Percentiles rank a stretch among this genome's conserved stretches.
phyloP scores from a whole-genome alignment of 306 rosid species.

The Begonia loranthoides region DNA sequence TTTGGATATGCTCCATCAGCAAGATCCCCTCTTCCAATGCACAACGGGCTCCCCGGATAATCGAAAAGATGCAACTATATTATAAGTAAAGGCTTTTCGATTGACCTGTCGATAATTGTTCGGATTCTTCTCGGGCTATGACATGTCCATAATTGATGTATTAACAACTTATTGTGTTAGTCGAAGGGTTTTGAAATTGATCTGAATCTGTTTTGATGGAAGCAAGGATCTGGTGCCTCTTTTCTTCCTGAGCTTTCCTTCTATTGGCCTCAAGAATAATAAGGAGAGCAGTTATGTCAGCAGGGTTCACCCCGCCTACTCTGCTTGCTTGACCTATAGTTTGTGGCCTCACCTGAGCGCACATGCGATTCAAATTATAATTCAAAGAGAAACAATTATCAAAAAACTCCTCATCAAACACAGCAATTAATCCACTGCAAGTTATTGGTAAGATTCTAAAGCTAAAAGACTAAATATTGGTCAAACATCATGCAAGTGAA shows the following conservation, averaged over 20 bases:
- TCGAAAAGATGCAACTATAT: too few species aligned
- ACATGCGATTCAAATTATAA: neutral
- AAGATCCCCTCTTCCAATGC: too few species aligned
- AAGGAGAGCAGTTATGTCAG: conserved; percentile 84
- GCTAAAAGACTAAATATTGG: too few species aligned
- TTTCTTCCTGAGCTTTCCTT: conserved; percentile 56
- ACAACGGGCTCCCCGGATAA: too few species aligned
- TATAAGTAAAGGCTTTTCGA: too few species aligned
- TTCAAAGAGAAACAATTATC: neutral
- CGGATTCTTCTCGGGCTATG: too few species aligned
- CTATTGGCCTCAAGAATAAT: conserved; percentile 65
- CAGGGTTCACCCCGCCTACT: conserved; percentile 98
- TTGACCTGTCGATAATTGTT: too few species aligned
- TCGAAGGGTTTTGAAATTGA: conserved; percentile 29
- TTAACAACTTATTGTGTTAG: conserved; percentile 44
- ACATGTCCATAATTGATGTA: conserved; percentile 1
- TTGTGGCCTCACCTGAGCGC: conserved; percentile 49
- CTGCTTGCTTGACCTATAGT: conserved; percentile 93
- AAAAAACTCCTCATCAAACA: neutral
- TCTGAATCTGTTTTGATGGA: conserved; percentile 25
- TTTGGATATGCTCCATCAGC: too few species aligned
- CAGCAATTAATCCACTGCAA: neutral
- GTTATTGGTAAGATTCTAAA: too few species aligned
- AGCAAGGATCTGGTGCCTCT: conserved; percentile 38
- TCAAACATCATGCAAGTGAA: too few species aligned